phyloP scores from a whole-genome alignment of 805 yeast species.

The Nakazawaea peltata region DNA sequence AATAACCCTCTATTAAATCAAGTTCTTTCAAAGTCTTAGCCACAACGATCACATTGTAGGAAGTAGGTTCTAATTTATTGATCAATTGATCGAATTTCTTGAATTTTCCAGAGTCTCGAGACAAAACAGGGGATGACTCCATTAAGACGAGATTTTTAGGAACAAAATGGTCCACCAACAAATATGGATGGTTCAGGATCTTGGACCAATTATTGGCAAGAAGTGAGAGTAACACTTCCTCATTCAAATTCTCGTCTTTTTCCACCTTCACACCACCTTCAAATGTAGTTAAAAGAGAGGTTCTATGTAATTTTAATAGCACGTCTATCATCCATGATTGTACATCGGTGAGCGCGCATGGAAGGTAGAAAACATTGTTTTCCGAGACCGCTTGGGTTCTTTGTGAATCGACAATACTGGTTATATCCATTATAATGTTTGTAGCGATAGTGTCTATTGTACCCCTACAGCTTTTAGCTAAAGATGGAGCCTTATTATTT shows the following conservation, averaged over 20 bases:
- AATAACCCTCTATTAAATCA: slow-evolving; percentile 70
- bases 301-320: slow-evolving; percentile 32
- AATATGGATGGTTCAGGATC: slow-evolving; percentile 59
- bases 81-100: slow-evolving; percentile 42
- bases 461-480: too few species aligned
- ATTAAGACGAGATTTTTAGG: slow-evolving; percentile 60
- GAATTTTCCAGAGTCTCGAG: slow-evolving; percentile 53
- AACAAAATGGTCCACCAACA: slow-evolving; percentile 70
- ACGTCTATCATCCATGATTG: slow-evolving; percentile 37
- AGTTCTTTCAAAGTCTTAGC: slow-evolving; percentile 61
- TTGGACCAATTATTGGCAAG: slow-evolving; percentile 37
- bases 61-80: slow-evolving; percentile 22
- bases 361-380: slow-evolving; percentile 22
- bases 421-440: slow-evolving; percentile 4
- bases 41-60: slow-evolving; percentile 34
- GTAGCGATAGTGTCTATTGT: too few species aligned
- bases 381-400: not conserved
- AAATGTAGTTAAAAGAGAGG: slow-evolving; percentile 13
- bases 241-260: not conserved
- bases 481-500: too few species aligned
- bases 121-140: slow-evolving; percentile 53
- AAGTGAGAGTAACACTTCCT: slow-evolving; percentile 25
- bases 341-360: slow-evolving; percentile 33
- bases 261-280: slow-evolving; percentile 8
- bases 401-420: slow-evolving; percentile 1